phyloP scores from a whole-genome alignment of 805 yeast genomes.

The Pichia heedii region DNA sequence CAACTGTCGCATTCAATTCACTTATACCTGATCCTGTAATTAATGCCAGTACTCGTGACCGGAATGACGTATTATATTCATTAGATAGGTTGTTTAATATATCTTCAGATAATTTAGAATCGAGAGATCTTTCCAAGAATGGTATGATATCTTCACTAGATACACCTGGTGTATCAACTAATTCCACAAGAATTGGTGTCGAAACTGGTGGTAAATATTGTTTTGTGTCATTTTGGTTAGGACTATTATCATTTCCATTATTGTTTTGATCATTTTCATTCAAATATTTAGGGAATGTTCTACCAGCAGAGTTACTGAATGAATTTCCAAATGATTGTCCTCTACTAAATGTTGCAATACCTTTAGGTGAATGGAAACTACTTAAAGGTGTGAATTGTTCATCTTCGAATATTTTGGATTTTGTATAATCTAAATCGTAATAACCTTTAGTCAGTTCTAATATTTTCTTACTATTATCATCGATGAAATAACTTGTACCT shows the following conservation, averaged over 20 bases:
- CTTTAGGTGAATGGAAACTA: conserved; percentile 9
- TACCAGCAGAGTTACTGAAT: conserved; percentile 3
- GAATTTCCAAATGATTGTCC: conserved; percentile 5
- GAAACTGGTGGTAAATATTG: conserved; percentile 39
- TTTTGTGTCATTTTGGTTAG: conserved; percentile 6
- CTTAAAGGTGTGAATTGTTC: conserved; percentile 6
- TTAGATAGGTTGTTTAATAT: conserved; percentile 42
- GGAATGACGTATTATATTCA: conserved; percentile 12
- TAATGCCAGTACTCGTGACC: conserved; percentile 47
- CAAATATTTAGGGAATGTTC: neutral
- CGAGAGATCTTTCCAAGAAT: conserved; percentile 62
- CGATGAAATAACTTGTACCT: neutral
- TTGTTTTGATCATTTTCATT: neutral
- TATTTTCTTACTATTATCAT: neutral
- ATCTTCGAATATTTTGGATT: conserved; percentile 15
- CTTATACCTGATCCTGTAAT: conserved; percentile 74
- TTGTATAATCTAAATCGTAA: conserved; percentile 23
- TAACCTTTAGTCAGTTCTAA: conserved; percentile 15
- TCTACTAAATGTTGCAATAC: conserved; percentile 9
- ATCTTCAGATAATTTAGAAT: conserved; percentile 50
- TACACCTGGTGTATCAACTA: conserved; percentile 70
- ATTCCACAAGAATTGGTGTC: conserved; percentile 55
- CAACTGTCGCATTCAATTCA: conserved; percentile 65
- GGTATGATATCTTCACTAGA: conserved; percentile 62
- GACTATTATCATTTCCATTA: neutral